Evolutionary conservation across 345 rosid species (phyloP).

Genomic region (Pistacia vera): DNA sequence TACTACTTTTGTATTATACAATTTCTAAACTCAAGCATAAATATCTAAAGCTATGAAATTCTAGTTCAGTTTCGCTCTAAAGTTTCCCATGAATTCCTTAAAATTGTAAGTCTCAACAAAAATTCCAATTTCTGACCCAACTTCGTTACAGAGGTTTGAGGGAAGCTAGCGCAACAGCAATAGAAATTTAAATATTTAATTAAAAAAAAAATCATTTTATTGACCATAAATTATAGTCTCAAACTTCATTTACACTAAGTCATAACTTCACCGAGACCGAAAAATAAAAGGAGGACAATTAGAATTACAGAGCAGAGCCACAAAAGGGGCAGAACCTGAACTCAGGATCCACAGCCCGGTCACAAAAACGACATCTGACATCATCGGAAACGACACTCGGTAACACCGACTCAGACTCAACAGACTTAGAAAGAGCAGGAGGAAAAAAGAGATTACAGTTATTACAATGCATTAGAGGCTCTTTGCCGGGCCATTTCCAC

Average conservation of each 20-base stretch:
- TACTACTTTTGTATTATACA: neutral
- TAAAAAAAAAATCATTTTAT: neutral
- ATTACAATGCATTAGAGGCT: constrained; percentile 56
- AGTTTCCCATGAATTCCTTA: too few species aligned
- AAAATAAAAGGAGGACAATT: neutral
- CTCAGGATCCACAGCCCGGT: constrained; percentile 54
- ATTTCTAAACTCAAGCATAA: too few species aligned
- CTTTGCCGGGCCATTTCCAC: constrained; percentile 86
- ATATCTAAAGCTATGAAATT: too few species aligned
- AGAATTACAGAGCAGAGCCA: constrained; percentile 54
- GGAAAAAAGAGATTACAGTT: constrained; percentile 72
- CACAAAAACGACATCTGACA: constrained; percentile 65
- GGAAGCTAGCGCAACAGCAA: too few species aligned
- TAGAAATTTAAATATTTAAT: too few species aligned
- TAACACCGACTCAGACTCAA: constrained; percentile 8
- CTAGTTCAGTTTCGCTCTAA: too few species aligned
- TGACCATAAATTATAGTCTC: neutral
- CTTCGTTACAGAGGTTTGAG: too few species aligned
- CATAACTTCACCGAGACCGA: neutral
- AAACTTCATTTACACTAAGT: neutral
- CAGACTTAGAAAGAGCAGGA: constrained; percentile 31
- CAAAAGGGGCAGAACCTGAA: constrained; percentile 87
- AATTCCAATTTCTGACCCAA: too few species aligned
- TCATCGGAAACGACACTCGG: constrained; percentile 24
- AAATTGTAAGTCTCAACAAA: too few species aligned